phyloP scores from a whole-genome alignment of 345 rosid species.

The Clausena lansium region DNA sequence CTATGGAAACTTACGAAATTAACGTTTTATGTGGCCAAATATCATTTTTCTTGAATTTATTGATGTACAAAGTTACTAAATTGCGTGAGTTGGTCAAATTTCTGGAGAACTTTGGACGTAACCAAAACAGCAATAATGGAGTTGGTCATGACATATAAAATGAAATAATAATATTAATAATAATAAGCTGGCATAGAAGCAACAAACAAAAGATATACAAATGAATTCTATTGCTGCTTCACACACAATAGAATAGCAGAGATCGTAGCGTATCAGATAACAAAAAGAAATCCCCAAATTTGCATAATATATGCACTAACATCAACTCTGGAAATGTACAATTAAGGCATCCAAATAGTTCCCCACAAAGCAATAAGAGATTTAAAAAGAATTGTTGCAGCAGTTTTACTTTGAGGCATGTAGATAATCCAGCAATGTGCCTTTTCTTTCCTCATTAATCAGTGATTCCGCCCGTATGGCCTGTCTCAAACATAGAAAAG shows the following conservation, averaged over 20 bases:
- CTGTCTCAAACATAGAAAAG: background rate
- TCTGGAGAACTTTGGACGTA: too few species aligned
- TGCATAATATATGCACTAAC: background rate
- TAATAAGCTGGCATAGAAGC: background rate
- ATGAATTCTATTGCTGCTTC: background rate
- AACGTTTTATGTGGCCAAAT: too few species aligned
- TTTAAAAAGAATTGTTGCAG: background rate
- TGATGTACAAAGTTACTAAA: too few species aligned
- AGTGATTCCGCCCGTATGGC: background rate
- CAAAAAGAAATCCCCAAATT: background rate
- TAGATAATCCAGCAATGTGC: background rate
- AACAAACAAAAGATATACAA: background rate
- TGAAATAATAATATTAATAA: too few species aligned
- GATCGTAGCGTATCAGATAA: background rate
- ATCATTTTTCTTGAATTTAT: too few species aligned
- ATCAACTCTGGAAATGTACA: constrained; percentile 1
- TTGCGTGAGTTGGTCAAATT: too few species aligned
- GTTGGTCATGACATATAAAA: too few species aligned
- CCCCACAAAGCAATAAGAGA: background rate
- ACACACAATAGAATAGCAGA: background rate
- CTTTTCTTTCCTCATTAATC: background rate
- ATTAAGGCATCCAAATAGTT: background rate
- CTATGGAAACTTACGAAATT: too few species aligned
- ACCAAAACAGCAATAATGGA: too few species aligned
- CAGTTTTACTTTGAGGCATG: background rate